Conservation (phyloP, 345 rosid species). For the Syzygium aqueum region DNA sequence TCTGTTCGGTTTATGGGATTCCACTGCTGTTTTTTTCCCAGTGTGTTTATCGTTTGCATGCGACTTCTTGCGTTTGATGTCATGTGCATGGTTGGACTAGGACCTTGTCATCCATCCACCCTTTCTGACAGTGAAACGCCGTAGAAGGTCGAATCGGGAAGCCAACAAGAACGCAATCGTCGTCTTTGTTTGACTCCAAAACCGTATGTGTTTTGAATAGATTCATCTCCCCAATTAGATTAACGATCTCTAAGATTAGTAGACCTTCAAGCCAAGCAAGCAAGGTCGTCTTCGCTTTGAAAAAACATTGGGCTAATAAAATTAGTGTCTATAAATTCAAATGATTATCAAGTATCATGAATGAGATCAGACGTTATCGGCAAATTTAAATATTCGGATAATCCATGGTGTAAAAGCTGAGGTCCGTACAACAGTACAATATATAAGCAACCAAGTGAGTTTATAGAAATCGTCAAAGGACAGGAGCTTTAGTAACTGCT, state of each 20-base stretch:
- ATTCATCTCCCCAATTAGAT: neutral
- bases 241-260: neutral
- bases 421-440: neutral
- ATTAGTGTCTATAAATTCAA: neutral
- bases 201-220: neutral
- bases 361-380: neutral
- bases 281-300: neutral
- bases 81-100: neutral
- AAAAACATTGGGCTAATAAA: neutral
- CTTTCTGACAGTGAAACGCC: neutral
- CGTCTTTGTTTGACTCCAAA: neutral
- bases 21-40: neutral
- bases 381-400: neutral
- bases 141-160: neutral
- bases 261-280: neutral
- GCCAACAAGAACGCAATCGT: neutral
- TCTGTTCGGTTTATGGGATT: neutral
- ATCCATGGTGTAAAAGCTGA: neutral
- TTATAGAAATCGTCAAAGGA: neutral
- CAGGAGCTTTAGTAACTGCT: neutral
- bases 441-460: neutral
- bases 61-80: neutral
- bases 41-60: neutral
- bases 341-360: neutral
- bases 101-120: neutral